These are phyloP conservation scores for Brassica nigra DNA, from an alignment of 345 rosid species.

Conservation along the genomic window DNA sequence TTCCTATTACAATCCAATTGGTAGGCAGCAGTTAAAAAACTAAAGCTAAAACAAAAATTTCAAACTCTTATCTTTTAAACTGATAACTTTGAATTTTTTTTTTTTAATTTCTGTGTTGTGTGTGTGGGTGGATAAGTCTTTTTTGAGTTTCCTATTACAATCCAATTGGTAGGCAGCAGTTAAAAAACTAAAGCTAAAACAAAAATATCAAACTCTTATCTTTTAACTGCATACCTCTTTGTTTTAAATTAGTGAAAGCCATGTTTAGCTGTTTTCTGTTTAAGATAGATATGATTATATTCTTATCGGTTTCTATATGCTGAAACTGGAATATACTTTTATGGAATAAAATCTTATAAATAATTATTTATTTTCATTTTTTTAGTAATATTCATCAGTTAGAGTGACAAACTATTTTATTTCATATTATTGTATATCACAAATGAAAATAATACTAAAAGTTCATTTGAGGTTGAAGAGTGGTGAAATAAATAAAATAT, in stretches of 20 bases:
- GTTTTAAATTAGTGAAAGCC: slow-evolving; percentile 3
- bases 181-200: neutral
- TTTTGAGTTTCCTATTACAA: slow-evolving; percentile 11
- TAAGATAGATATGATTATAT: neutral
- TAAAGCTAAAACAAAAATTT: neutral
- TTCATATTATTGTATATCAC: no score
- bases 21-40: slow-evolving; percentile 17
- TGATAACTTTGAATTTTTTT: neutral
- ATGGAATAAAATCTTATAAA: no score
- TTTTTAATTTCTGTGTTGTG: neutral
- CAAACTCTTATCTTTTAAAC: slow-evolving; percentile 16
- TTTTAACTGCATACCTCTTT: neutral
- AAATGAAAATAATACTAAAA: no score
- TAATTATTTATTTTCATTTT: no score
- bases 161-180: slow-evolving; percentile 25
- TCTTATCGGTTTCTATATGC: neutral
- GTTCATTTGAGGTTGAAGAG: no score
- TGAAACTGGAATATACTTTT: no score
- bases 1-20: slow-evolving; percentile 12
- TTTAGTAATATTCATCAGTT: no score
- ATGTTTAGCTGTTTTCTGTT: slow-evolving; percentile 21
- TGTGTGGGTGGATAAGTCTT: slow-evolving; percentile 12
- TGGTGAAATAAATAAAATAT: no score
- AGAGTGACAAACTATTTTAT: no score
- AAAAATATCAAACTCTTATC: slow-evolving; percentile 21